A percentile compares a stretch with the other conserved stretches of the same genome.
Conservation (phyloP, 2,329 filamentous ascomycete species). For the Tolypocladium sp. region DNA sequence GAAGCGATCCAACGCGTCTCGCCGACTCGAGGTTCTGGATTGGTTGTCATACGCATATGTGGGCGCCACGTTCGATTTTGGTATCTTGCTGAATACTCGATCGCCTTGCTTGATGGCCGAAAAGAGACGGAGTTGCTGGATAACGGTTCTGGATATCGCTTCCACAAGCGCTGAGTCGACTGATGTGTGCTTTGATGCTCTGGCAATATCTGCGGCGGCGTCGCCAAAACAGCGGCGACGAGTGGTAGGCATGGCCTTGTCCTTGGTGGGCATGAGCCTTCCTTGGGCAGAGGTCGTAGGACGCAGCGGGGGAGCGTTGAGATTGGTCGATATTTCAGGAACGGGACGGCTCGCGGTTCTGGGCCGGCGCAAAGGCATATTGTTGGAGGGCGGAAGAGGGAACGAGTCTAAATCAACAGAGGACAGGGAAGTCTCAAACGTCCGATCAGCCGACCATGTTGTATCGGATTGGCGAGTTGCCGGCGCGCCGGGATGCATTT, state of each 20-base stretch:
- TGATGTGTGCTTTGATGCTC: slow-evolving; percentile 18
- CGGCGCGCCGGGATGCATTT: background rate
- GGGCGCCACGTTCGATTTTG: background rate
- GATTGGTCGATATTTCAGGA: background rate
- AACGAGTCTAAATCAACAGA: slow-evolving; percentile 12
- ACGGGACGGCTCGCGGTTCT: background rate
- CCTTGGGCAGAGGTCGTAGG: background rate
- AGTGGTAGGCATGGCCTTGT: background rate
- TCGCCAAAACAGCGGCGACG: slow-evolving; percentile 6
- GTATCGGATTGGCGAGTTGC: background rate
- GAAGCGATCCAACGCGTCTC: slow-evolving; percentile 28
- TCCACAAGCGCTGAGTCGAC: slow-evolving; percentile 31
- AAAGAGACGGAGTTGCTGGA: slow-evolving; percentile 34
- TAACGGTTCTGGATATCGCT: slow-evolving; percentile 33
- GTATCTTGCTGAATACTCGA: background rate
- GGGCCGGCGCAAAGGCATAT: background rate
- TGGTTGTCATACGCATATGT: slow-evolving; percentile 4
- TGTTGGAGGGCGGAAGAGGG: slow-evolving; percentile 10
- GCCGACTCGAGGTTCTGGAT: slow-evolving; percentile 34
- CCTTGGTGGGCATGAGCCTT: slow-evolving; percentile 1
- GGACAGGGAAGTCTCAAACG: slow-evolving; percentile 8
- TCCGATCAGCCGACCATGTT: background rate
- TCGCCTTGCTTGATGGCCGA: slow-evolving; percentile 14
- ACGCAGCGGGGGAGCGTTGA: background rate
- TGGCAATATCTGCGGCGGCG: slow-evolving; percentile 5